Conservation (phyloP, 768 basidiomycete species). For the Russula earlei region DNA sequence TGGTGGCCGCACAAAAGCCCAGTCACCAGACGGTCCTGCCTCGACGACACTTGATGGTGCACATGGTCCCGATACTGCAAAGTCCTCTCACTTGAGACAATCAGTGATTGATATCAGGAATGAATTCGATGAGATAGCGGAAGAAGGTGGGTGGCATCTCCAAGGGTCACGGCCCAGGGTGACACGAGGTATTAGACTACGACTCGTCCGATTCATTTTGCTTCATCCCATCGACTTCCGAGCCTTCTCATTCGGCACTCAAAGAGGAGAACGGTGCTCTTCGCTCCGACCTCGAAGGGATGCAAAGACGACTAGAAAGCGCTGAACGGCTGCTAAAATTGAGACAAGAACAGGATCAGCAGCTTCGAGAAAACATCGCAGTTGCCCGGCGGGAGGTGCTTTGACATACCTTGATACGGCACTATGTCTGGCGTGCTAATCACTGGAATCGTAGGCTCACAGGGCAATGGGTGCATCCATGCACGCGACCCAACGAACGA, state of each 20-base stretch:
- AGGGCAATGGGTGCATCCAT: slow-evolving; percentile 66
- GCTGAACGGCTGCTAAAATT: slow-evolving; percentile 57
- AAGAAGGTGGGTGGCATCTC: slow-evolving; percentile 42
- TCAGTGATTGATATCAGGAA: slow-evolving; percentile 26
- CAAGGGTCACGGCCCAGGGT: background rate
- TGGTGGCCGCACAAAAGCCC: slow-evolving; percentile 24
- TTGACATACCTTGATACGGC: background rate
- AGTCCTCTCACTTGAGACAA: slow-evolving; percentile 13
- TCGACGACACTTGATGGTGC: slow-evolving; percentile 20
- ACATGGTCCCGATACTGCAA: slow-evolving; percentile 7
- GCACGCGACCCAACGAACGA: slow-evolving; percentile 37
- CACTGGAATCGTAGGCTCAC: slow-evolving; percentile 47
- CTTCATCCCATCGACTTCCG: slow-evolving; percentile 55
- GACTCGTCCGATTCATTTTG: slow-evolving; percentile 77
- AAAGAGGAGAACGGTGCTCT: slow-evolving; percentile 61
- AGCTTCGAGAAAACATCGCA: slow-evolving; percentile 73
- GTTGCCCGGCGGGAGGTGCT: slow-evolving; percentile 57
- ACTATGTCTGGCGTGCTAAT: background rate
- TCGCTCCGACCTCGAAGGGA: slow-evolving; percentile 47
- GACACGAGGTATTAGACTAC: slow-evolving; percentile 25
- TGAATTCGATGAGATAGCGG: slow-evolving; percentile 55
- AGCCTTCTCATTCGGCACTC: slow-evolving; percentile 38
- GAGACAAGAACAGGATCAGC: slow-evolving; percentile 69
- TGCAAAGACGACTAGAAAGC: slow-evolving; percentile 48
- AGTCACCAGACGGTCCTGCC: slow-evolving; percentile 24